Evolutionary conservation across 257 asterid species (phyloP), one percentile per base, ranked within the genome.

Genomic region (Pogostemon cablin): DNA sequence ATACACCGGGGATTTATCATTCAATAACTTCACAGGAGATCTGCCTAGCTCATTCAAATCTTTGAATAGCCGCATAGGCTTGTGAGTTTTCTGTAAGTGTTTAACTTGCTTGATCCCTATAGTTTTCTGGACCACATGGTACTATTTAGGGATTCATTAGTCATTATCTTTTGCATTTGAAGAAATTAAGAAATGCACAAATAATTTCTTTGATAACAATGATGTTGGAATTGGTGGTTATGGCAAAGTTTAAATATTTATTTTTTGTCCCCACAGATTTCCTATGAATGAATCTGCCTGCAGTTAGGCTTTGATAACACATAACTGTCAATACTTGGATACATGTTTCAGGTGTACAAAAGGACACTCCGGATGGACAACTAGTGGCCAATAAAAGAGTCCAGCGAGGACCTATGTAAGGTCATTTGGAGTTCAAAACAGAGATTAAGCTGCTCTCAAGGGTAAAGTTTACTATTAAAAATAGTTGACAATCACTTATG

Each of bases 361-460:
- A 97, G 96, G 72, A 87, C 76, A 63, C 93, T 93, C 76, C 88
- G 2, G 75, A 62, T 62, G 98, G 96, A 5, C 82, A 85, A 52
- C 48, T 87, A 69, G 81, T 88, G 44, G 98, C 98, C 8, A 72
- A 88, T 11, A 93, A 93, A 87, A 83, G 97, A 80, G 92, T 97
- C 68, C 84, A 84, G 59, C 86, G 82, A 56, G 89, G 93, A 63
- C 87, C 98, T 2, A 79, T 62, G 74, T 95, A 93, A 74, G 97
- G 97, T 43, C 86, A 79, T 38, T 49, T 71, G 3, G 96, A 93
- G 87, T 93, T 90, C 90, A 93, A 88, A 83, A 90, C 90, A 11
- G 98, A 93, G 89, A 88, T 93, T 69, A 97, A 93, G 82, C 95
- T 88, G 73, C 98, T 93, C 77, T 90, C 98, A 3, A 90, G 98